Base-by-base conservation (phyloP, 768 basidiomycete genomes). In the Melanogaster broomeanus region DNA sequence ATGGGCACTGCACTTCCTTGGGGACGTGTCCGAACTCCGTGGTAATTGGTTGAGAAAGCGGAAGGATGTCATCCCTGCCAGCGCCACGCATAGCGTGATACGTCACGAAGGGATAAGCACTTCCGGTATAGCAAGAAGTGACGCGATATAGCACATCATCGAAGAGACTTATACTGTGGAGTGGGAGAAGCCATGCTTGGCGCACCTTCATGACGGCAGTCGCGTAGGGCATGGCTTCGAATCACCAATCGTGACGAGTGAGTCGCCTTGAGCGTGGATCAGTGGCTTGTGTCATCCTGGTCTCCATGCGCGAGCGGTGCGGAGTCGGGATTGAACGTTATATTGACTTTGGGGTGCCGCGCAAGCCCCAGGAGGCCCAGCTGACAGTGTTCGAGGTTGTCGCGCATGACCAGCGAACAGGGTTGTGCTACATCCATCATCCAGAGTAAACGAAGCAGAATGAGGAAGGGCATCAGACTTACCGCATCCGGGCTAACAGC, bases 311-410 rank as follows among this genome's bases (percentile, higher is more conserved):
- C n/a, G n/a, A n/a, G n/a, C n/a, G n/a, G 72, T 69, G 16, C 90
- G 81, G 19, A 92, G 78, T 50, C 74, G 77, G 3, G 68, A 66
- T 61, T 93, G 89, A 3, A 82, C n/a, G n/a, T n/a, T n/a, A n/a
- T n/a, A n/a, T n/a, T n/a, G n/a, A n/a, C 65, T 18, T 81, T 72
- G 0, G 79, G 83, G 53, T 83, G 69, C 35, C 72, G 76, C 3
- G 84, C 78, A 4, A 93, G 74, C 57, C 84, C 82, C 48, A 84
- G 72, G 8, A 90, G 66, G 80, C 74, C 84, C 85, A 90, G 48
- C 75, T 74, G 27, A 85, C 46, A 2, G 78, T 74, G 33, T 76
- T 81, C 4, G 85, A 77, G 44, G 79, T 83, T 3, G 85, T 87
- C n/a, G n/a, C 62, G 85, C 86, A 61, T 87, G 79, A 2, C 77